phyloP scores from a whole-genome alignment of 176 grass and related monocot genomes.

The Coix lacrymajobi region DNA sequence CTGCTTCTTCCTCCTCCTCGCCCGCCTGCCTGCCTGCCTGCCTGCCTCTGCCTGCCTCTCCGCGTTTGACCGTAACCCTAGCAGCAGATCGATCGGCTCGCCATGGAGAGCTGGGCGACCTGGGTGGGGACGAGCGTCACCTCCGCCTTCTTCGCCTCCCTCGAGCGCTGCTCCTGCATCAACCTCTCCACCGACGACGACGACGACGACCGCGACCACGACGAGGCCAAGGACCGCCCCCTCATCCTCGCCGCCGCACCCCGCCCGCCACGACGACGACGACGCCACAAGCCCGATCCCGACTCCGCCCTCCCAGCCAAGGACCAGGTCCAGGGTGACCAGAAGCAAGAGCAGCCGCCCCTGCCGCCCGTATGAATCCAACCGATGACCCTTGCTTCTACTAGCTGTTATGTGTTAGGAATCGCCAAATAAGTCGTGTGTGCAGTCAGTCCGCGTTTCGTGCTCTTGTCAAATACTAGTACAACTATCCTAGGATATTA shows the following conservation, averaged over 20 bases:
- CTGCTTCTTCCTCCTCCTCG: no score
- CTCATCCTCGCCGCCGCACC: slow-evolving; percentile 43
- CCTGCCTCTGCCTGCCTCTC: neutral
- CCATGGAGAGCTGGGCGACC: slow-evolving; percentile 55
- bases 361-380: slow-evolving; percentile 36
- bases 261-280: neutral
- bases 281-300: neutral
- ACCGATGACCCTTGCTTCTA: neutral
- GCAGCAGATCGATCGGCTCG: neutral
- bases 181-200: slow-evolving; percentile 62
- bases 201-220: slow-evolving; percentile 32
- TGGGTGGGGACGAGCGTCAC: slow-evolving; percentile 55
- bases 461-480: neutral
- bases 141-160: slow-evolving; percentile 84
- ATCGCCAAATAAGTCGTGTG: neutral
- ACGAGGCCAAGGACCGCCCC: slow-evolving; percentile 51
- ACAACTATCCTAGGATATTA: neutral
- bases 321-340: neutral
- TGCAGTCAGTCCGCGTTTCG: neutral
- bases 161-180: slow-evolving; percentile 92
- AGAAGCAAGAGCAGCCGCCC: slow-evolving; percentile 2
- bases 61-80: slow-evolving; percentile 8
- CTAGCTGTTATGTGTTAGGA: neutral
- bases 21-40: neutral
- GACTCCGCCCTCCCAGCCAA: neutral